These are phyloP conservation scores for Priceomyces medius DNA, from an alignment of 805 yeast genomes.

Conservation along the genomic window DNA sequence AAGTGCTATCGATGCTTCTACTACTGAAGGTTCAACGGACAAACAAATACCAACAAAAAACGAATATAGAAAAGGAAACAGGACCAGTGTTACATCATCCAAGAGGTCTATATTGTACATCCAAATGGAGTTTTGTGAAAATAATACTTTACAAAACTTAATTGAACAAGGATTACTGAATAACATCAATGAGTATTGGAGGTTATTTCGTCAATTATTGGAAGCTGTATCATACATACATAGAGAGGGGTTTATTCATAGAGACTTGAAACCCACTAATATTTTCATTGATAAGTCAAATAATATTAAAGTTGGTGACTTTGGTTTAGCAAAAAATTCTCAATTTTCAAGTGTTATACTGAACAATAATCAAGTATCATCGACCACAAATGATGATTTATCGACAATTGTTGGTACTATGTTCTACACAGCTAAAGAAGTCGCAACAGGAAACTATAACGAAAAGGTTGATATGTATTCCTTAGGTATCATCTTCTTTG, in stretches of 20 bases:
- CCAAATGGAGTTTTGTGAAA: conserved; percentile 99
- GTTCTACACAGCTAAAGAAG: conserved; percentile 88
- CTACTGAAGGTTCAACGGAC: not conserved
- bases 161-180: conserved; percentile 69
- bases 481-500: conserved; percentile 90
- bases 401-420: conserved; percentile 95
- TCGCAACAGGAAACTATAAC: conserved; percentile 75
- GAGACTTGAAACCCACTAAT: conserved; percentile 94
- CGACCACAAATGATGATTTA: conserved; percentile 56
- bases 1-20: not conserved
- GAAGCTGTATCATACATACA: conserved; percentile 93
- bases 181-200: conserved; percentile 82
- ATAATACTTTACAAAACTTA: conserved; percentile 80
- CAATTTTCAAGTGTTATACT: conserved; percentile 46
- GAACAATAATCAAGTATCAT: conserved; percentile 39
- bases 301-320: conserved; percentile 93
- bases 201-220: conserved; percentile 78
- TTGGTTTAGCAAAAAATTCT: conserved; percentile 92
- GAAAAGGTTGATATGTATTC: conserved; percentile 97
- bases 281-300: conserved; percentile 89
- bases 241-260: conserved; percentile 88
- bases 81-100: conserved; percentile 13
- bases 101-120: conserved; percentile 74
- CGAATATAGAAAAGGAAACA: conserved; percentile 1
- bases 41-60: not conserved